Base-by-base conservation (phyloP, 2,329 filamentous ascomycete species). In the Colletotrichum acutatum region DNA sequence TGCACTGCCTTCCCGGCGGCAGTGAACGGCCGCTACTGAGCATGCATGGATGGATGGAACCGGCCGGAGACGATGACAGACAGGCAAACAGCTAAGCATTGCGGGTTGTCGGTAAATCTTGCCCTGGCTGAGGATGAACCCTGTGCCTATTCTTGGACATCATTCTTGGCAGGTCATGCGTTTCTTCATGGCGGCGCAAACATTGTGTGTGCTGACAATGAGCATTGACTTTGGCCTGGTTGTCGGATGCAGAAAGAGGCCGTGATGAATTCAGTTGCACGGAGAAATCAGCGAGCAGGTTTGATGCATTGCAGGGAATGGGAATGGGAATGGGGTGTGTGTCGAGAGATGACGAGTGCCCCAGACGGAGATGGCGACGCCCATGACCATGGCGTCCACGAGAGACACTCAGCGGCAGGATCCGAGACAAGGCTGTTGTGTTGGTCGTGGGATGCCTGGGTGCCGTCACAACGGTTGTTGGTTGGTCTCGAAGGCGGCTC, bases 91-190 rank as follows among this genome's bases (percentile, higher is more conserved):
- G 70, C 66, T 66, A 70, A 70, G 66, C 60, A 61, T 70, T 72
- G 60, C 60, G 60, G 66, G 70, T 30, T 52, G 60, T 42, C 70
- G 70, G 60, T 37, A 70, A 72, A 61, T 70, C 66, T 61, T 72
- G 14, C 70, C 70, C 22, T 30, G 22, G 46, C 52, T 46, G 66
- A 60, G 16, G 46, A 59, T 61, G 34, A 72, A 19, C 46, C 60
- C 16, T 72, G 60, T 49, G 34, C 16, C 66, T 72, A 72, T 72
- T 72, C 59, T 66, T 52, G 70, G 70, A 72, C 42, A 64, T 69
- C 66, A 28, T 54, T 54, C 54, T 72, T 69, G 66, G 70, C 60
- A 65, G 66, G 46, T 46, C 54, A 69, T 59, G 66, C 58, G 65
- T 69, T 68, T 69, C 32, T 56, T 34, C 26, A 60, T 16, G 19